Evolutionary conservation across 1,139 yeast genomes (phyloP).

Genomic region (Suhomyces terraborum): DNA sequence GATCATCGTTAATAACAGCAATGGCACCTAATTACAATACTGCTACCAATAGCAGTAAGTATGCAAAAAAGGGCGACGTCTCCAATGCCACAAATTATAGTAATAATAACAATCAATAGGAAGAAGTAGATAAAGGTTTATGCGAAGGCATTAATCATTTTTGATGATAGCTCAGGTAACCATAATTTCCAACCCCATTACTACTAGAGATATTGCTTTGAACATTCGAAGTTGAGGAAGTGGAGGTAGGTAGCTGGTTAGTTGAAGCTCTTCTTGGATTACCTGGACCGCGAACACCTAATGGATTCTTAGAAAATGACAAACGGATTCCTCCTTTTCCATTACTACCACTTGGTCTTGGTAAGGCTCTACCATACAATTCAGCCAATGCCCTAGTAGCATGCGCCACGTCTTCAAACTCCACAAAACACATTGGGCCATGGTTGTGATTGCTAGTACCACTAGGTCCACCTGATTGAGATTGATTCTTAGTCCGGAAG

Average conservation of each 20-base stretch:
- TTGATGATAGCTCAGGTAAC: conserved; percentile 38
- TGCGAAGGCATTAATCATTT: conserved; percentile 15
- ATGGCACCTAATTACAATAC: background rate
- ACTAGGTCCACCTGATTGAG: conserved; percentile 34
- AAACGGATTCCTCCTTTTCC: conserved; percentile 94
- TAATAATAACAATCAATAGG: conserved; percentile 14
- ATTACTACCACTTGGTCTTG: conserved; percentile 64
- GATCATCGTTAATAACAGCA: conserved; percentile 5
- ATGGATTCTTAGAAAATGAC: conserved; percentile 91
- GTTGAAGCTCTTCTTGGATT: conserved; percentile 47
- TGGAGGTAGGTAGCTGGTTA: conserved; percentile 29
- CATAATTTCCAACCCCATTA: conserved; percentile 36
- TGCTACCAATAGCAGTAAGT: background rate
- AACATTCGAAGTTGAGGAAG: conserved; percentile 13
- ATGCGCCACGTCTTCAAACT: conserved; percentile 91
- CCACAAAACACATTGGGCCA: conserved; percentile 99
- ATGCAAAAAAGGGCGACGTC: conserved; percentile 6
- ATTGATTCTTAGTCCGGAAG: conserved; percentile 71
- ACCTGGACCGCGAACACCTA: conserved; percentile 85
- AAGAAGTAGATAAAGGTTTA: conserved; percentile 15
- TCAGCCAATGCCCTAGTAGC: conserved; percentile 95
- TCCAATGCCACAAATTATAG: conserved; percentile 13
- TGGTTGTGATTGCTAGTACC: conserved; percentile 50
- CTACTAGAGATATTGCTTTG: conserved; percentile 12
- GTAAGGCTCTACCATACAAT: conserved; percentile 82